Base-by-base conservation (phyloP, 306 rosid genomes). In the Prunus kanzakura region DNA sequence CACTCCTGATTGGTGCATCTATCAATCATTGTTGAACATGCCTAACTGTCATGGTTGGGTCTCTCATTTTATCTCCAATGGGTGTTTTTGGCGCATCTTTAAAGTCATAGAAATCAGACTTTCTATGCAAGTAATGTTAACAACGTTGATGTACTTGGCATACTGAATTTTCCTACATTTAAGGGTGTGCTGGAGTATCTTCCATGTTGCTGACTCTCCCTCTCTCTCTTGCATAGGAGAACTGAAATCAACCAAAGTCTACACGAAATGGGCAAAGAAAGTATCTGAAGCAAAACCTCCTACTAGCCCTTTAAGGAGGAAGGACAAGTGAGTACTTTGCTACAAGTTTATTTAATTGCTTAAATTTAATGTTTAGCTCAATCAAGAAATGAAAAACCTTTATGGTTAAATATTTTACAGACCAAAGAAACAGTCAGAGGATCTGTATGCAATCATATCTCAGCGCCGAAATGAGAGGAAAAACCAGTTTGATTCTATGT, bases 271-370 rank as follows among this genome's bases (percentile, higher is more conserved):
- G 98, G 86, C 83, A 10, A 89, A 85, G 86, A 82, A 86, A 83
- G 79, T 93, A 74, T 88, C 89, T n/a, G 90, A 91, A 82, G 81
- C 76, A 51, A 88, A 93, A 74, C 98, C 97, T 29, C 94, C 98
- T 6, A 93, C 93, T 52, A 93, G 89, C 84, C 97, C 97, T 67
- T 74, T 90, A 76, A 87, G 73, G 77, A 85, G 82, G 78, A 76
- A 84, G 75, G 84, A 41, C 64, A 85, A 83, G 97, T 93, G 80
- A 86, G 93, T 84, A 43, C 8, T 64, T 56, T 38, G 18, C 61
- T 35, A 11, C 64, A 55, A 25, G 32, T 71, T 75, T 72, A 73
- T 19, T 58, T 14, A 51, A 18, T 76, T 32, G 73, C 43, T 41
- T 69, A n/a, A 27, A 49, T 16, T 20, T 67, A 38, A 13, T 11